These are phyloP conservation scores for Apiospora kogelbergensis DNA, from an alignment of 2,329 filamentous ascomycete species.

Conservation along the genomic window DNA sequence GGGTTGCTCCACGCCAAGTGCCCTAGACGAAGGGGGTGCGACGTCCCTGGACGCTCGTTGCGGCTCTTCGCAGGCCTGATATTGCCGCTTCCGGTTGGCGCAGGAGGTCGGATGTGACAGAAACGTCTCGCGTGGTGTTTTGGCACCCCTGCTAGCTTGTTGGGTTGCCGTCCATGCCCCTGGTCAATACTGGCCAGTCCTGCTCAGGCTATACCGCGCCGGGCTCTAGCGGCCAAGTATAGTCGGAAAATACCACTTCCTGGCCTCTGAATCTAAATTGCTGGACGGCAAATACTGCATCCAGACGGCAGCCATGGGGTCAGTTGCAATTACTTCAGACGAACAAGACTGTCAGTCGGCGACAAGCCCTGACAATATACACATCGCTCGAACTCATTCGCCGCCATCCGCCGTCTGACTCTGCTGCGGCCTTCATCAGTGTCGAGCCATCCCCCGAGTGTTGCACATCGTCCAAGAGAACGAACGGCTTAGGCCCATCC, in stretches of 20 bases:
- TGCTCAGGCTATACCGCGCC: background rate
- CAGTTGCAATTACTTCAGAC: background rate
- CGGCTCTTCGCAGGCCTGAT: background rate
- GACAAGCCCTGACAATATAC: too few species aligned
- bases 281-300: background rate
- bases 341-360: background rate
- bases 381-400: too few species aligned
- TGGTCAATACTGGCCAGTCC: background rate
- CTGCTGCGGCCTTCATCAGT: background rate
- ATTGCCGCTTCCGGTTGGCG: constrained; percentile 19
- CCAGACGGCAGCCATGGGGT: background rate
- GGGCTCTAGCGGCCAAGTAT: background rate
- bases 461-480: background rate
- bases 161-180: background rate
- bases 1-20: background rate
- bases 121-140: constrained; percentile 52
- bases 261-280: background rate
- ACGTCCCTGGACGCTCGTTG: background rate
- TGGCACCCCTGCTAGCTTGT: constrained; percentile 25
- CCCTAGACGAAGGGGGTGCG: background rate
- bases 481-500: background rate
- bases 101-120: constrained; percentile 42
- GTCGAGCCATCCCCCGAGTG: background rate
- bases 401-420: background rate
- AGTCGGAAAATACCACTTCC: background rate